A percentile compares a stretch with the other conserved stretches of the same genome.
These are phyloP conservation scores for Hysterangium stoloniferum DNA, from an alignment of 768 basidiomycete genomes.

Conservation along the genomic window DNA sequence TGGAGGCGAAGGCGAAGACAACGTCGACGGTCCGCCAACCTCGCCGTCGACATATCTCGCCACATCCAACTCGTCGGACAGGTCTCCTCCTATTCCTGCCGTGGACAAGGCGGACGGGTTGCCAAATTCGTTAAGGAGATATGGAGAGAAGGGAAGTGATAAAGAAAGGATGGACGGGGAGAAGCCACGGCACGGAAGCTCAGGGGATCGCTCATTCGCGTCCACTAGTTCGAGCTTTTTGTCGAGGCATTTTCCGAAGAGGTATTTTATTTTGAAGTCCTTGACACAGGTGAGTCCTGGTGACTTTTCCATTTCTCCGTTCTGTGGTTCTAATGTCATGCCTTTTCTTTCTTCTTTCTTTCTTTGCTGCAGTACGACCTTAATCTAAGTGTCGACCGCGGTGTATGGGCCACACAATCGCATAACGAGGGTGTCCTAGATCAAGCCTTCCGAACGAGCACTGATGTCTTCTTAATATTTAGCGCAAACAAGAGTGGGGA, in stretches of 20 bases:
- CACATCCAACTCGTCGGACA: slow-evolving; percentile 14
- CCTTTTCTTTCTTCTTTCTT: neutral
- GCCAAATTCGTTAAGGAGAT: slow-evolving; percentile 12
- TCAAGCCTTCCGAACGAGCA: slow-evolving; percentile 86
- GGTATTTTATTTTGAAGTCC: slow-evolving; percentile 92
- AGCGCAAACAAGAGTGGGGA: slow-evolving; percentile 91
- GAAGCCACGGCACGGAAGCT: slow-evolving; percentile 40
- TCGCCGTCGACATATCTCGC: slow-evolving; percentile 15
- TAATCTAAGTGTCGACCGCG: slow-evolving; percentile 69
- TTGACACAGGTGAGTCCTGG: slow-evolving; percentile 64
- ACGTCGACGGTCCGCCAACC: slow-evolving; percentile 14
- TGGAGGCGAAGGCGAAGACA: slow-evolving; percentile 5
- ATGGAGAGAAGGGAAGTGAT: slow-evolving; percentile 2
- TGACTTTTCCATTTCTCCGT: neutral
- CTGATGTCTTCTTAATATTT: slow-evolving; percentile 85
- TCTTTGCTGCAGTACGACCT: slow-evolving; percentile 50
- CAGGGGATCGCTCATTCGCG: slow-evolving; percentile 48
- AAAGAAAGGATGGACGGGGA: slow-evolving; percentile 15
- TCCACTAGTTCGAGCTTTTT: slow-evolving; percentile 85
- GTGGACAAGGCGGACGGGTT: slow-evolving; percentile 8
- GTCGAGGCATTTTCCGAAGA: slow-evolving; percentile 65
- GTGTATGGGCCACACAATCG: slow-evolving; percentile 86
- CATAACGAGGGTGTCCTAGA: slow-evolving; percentile 91
- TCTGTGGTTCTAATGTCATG: neutral
- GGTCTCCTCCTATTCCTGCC: slow-evolving; percentile 13